Evolutionary conservation across 1,284 basidiomycete species (phyloP), one percentile per base, ranked within the genome.

Genomic region (Moesziomyces sp.): DNA sequence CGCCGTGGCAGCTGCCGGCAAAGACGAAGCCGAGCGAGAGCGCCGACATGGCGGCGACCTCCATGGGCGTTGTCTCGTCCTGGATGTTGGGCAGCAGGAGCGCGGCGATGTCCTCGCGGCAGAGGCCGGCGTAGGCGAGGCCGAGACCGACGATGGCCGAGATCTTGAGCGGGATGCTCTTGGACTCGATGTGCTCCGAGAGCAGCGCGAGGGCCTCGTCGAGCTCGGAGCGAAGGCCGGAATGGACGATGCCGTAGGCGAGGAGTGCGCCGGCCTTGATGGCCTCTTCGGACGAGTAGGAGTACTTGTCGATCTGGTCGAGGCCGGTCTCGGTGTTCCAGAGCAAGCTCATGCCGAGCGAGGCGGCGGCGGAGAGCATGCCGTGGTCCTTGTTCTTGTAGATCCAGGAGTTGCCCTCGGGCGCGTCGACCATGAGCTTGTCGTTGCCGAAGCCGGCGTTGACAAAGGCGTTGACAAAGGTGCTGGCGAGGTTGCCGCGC

Each of bases 371-470:
- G 72, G 93, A 94, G 88, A 97, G 90, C 94, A 97, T 98, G 62
- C 94, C 93, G 92, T 97, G 92, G 60, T 98, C 96, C 86, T 98
- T 98, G 87, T 98, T 98, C 89, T 98, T 98, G 88, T 99, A 99
- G 74, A 99, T 94, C 93, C 95, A 99, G 78, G 93, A 95, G 85
- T 91, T 92, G 23, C 96, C 96, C 82, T 97, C 95, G 61, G 94
- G 92, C 0, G 95, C 95, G 79, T 92, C 91, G 5, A 96, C 94
- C 91, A 99, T 95, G 60, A 99, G 89, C 85, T 97, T 97, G 84
- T 99, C 97, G 84, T 99, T 99, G 19, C 95, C 95, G 82, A 97
- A 99, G 0, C 97, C 97, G 43, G 95, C 96, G 80, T 99, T 99
- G 62, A 98, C 97, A 76, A 99, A 99, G 1, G 94, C 97, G 82